A percentile compares a stretch with the other conserved stretches of the same genome.
Evolutionary conservation across 345 rosid species (phyloP).

Genomic region (Eucalyptus melliodora): DNA sequence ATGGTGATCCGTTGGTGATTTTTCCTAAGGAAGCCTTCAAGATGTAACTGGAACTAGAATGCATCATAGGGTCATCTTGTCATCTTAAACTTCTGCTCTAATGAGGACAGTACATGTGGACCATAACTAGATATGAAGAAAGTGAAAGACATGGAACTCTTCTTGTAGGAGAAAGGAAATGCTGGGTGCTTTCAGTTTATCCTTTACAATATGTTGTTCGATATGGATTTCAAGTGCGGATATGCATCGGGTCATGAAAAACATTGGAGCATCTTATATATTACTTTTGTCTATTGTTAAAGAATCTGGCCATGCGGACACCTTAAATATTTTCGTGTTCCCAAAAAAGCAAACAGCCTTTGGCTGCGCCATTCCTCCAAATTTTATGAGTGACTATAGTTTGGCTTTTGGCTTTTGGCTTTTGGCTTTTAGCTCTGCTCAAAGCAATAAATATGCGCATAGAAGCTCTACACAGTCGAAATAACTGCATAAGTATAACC

Average conservation of each 20-base stretch:
- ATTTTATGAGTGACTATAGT: background rate
- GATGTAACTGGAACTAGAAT: background rate
- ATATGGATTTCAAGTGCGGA: background rate
- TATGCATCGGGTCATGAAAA: accelerated
- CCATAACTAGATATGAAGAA: background rate
- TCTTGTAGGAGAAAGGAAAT: background rate
- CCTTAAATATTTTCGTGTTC: background rate
- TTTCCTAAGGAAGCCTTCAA: background rate
- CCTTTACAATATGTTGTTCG: background rate
- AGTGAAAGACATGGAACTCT: background rate
- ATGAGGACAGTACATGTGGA: background rate
- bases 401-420: background rate
- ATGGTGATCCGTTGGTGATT: background rate
- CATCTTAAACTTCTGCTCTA: background rate
- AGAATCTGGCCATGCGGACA: background rate
- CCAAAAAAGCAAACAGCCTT: background rate
- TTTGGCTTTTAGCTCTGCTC: background rate
- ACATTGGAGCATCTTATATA: background rate
- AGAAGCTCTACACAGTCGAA: background rate
- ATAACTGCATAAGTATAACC: background rate
- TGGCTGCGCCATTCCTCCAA: background rate
- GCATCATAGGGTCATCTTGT: background rate
- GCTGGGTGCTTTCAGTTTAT: background rate
- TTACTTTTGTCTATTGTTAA: background rate
- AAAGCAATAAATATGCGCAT: background rate